Conservation (phyloP, 192 early-diverging fungal genomes). For the Coemansia sp. region DNA sequence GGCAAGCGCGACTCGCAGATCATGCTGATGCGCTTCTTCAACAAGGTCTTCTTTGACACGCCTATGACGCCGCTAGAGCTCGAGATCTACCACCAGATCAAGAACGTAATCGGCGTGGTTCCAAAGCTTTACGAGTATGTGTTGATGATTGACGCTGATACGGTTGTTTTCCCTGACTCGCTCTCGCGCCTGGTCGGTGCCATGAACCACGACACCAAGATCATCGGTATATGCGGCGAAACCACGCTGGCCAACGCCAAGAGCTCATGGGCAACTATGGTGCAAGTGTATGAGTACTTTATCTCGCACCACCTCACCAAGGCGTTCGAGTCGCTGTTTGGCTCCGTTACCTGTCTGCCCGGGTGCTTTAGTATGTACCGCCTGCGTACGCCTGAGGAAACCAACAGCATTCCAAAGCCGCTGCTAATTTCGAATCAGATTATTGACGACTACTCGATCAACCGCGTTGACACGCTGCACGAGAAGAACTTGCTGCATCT, state of each 20-base stretch:
- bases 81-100: constrained; percentile 63
- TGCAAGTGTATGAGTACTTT: constrained; percentile 89
- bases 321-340: constrained; percentile 61
- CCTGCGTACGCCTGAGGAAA: constrained; percentile 76
- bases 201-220: constrained; percentile 87
- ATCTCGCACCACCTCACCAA: constrained; percentile 91
- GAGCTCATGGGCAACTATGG: constrained; percentile 64
- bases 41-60: constrained; percentile 91
- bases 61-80: constrained; percentile 29
- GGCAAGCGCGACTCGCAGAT: constrained; percentile 60
- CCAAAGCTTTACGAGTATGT: constrained; percentile 95
- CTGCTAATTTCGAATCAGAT: constrained; percentile 85
- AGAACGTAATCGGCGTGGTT: constrained; percentile 97
- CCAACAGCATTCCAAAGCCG: constrained; percentile 68
- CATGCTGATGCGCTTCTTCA: constrained; percentile 96
- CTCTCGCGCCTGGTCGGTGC: constrained; percentile 89
- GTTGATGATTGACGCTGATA: constrained; percentile 98
- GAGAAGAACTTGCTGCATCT: constrained; percentile 98
- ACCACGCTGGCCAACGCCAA: constrained; percentile 92
- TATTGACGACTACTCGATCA: constrained; percentile 91
- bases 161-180: constrained; percentile 85
- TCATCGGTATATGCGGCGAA: constrained; percentile 95
- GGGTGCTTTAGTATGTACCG: constrained; percentile 99
- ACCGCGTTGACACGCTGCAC: constrained; percentile 94
- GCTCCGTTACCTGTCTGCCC: constrained; percentile 95